Percentiles rank a stretch among this genome's conserved stretches.
phyloP scores from a whole-genome alignment of 176 grass and related monocot genomes.

The Pharus latifolius region DNA sequence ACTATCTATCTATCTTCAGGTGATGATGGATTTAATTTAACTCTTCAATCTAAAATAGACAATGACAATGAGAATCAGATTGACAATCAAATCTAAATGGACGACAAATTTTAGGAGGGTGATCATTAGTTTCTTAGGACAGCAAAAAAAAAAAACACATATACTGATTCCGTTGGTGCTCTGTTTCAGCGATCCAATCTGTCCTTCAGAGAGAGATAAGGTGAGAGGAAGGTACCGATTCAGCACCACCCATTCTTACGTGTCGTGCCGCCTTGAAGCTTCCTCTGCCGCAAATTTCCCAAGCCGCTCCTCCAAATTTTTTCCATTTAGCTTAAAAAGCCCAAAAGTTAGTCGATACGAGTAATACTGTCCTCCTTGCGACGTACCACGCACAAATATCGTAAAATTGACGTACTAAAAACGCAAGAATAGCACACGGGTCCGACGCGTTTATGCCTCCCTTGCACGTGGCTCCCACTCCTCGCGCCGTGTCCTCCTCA shows the following conservation, averaged over 20 bases:
- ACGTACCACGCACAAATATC: neutral
- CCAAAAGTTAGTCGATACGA: too few species aligned
- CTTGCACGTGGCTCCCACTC: slow-evolving; percentile 10
- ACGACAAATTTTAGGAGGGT: too few species aligned
- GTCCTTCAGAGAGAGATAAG: neutral
- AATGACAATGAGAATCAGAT: too few species aligned
- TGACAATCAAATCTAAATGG: too few species aligned
- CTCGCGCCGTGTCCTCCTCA: neutral
- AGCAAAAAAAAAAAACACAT: too few species aligned
- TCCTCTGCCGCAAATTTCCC: neutral
- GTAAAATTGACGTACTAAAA: neutral
- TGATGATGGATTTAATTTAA: too few species aligned
- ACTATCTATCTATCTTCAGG: too few species aligned
- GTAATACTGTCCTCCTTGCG: too few species aligned
- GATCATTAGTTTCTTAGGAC: too few species aligned
- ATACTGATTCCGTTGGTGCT: neutral
- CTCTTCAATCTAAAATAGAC: too few species aligned
- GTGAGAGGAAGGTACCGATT: neutral
- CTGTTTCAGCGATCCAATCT: neutral
- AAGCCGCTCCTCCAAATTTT: neutral
- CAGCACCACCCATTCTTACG: slow-evolving; percentile 1
- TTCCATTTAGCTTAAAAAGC: too few species aligned
- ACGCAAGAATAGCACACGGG: neutral
- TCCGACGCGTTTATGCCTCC: neutral
- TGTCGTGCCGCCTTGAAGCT: neutral